Conservation (phyloP, 2,329 filamentous ascomycete species). For the Aspergillus aculeatus region DNA sequence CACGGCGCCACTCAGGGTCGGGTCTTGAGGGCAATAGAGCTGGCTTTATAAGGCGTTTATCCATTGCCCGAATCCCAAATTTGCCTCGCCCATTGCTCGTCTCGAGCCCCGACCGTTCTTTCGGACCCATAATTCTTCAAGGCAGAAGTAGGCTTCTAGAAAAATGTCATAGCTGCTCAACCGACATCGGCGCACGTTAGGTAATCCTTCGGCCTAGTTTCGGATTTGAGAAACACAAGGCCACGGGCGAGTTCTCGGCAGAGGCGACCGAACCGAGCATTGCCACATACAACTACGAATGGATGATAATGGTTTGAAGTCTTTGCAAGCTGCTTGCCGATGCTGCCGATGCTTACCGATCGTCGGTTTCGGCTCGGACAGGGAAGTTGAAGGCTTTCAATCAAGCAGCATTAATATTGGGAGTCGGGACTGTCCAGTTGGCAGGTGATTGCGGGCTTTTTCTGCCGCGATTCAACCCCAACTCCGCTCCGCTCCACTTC, state of each 20-base stretch:
- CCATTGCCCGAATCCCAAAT: neutral
- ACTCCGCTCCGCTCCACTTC: conserved; percentile 1
- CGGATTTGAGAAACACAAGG: neutral
- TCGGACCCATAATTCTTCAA: neutral
- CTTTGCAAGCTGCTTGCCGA: too few species aligned
- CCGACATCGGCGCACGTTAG: conserved; percentile 9
- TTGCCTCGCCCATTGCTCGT: neutral
- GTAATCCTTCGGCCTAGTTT: conserved; percentile 7
- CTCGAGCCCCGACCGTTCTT: neutral
- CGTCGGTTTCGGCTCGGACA: neutral
- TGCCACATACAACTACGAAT: too few species aligned
- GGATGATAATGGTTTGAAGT: too few species aligned
- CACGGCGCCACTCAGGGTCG: neutral
- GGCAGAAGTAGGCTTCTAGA: neutral
- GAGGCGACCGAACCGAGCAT: neutral
- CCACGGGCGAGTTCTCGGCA: neutral
- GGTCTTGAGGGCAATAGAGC: neutral
- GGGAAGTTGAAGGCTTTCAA: neutral
- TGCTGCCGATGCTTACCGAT: neutral
- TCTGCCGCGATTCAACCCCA: conserved; percentile 7
- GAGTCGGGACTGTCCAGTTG: too few species aligned
- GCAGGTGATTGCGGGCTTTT: neutral
- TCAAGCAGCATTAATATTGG: neutral
- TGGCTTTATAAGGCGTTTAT: neutral
- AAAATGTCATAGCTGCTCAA: neutral